Conservation (phyloP, 345 rosid genomes). For the Rhizophora apiculata region DNA sequence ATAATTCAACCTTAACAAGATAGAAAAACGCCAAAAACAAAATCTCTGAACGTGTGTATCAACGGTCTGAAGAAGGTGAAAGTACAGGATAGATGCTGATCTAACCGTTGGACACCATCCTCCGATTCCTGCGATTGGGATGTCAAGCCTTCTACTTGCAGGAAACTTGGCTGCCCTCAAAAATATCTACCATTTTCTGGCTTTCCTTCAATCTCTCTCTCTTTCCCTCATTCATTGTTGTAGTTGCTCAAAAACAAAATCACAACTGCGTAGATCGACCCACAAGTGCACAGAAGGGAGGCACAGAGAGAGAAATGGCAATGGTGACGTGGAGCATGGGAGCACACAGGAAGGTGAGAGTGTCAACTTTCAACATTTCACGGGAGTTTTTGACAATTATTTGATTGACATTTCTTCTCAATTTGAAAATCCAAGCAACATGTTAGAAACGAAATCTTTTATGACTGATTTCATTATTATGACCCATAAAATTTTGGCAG, state of each 20-base stretch:
- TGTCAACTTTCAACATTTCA: neutral
- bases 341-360: conserved; percentile 42
- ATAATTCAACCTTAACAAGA: no score
- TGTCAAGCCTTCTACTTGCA: no score
- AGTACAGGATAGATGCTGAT: no score
- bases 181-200: conserved; percentile 19
- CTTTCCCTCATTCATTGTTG: no score
- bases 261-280: no score
- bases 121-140: no score
- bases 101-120: no score
- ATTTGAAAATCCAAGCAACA: neutral
- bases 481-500: conserved; percentile 19
- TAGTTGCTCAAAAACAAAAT: neutral
- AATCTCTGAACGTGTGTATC: no score
- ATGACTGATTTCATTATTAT: neutral
- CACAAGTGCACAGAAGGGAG: neutral
- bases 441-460: neutral
- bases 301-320: conserved; percentile 24
- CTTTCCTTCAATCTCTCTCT: conserved; percentile 7
- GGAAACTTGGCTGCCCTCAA: no score
- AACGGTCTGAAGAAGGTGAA: no score
- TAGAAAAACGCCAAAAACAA: no score
- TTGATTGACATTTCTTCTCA: neutral
- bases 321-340: conserved; percentile 38
- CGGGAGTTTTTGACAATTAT: neutral